Base-by-base conservation (phyloP, 2,329 filamentous ascomycete genomes). In the Ilyonectria robusta region DNA sequence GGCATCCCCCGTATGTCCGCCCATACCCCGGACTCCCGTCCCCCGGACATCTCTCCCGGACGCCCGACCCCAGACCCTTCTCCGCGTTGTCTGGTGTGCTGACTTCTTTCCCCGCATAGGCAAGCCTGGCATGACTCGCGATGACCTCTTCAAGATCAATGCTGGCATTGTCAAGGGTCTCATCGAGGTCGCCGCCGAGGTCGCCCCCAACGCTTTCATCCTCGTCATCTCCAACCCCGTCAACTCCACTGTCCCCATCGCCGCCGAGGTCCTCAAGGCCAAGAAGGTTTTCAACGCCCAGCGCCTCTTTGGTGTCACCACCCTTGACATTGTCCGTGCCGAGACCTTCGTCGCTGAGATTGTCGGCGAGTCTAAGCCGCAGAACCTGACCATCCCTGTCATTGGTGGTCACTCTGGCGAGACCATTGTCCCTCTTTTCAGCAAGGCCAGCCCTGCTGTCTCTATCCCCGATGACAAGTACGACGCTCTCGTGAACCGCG, bases 101-200 rank as follows among this genome's bases (percentile, higher is more conserved):
- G 67, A 71, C 74, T 75, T 65, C 75, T 68, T 50, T 59, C 59
- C 62, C 66, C 60, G 65, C 66, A 66, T 72, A 98, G 95, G 95
- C 85, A 98, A 98, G 89, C 96, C 96, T 77, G 96, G 96, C 79
- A 99, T 99, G 96, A 98, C 93, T 83, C 94, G 96, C 86, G 96
- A 99, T 79, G 96, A 98, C 81, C 93, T 99, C 67, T 99, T 99
- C 93, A 98, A 98, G 87, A 97, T 98, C 88, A 99, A 99, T 83
- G 96, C 96, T 68, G 94, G 95, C 78, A 99, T 99, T 80, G 96
- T 99, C 80, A 94, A 96, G 85, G 94, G 94, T 76, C 89, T 99
- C 75, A 92, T 97, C 77, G 93, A 97, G 87, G 91, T 93, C 59
- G 90, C 94, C 77, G 94, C 95, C 76, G 91, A 98, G 81, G 90